A percentile compares a stretch with the other conserved stretches of the same genome.
These are phyloP conservation scores for Sanguinoderma infundibulare DNA, from an alignment of 1,284 basidiomycete genomes.

Conservation along the genomic window DNA sequence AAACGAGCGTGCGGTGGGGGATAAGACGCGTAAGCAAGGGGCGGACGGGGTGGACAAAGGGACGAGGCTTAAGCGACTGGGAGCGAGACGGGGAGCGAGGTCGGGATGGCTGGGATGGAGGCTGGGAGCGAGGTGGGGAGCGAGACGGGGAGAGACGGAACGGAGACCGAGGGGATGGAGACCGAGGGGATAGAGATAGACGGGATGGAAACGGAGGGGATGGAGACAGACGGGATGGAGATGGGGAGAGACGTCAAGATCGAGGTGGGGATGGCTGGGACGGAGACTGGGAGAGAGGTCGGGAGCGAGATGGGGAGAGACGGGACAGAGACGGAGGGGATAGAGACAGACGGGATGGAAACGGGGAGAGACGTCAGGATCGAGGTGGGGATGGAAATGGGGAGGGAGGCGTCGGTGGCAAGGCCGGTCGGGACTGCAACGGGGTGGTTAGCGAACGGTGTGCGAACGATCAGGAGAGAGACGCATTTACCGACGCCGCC, in stretches of 20 bases:
- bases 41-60: not conserved
- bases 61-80: not conserved
- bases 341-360: not conserved
- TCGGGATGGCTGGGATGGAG: slow-evolving; percentile 4
- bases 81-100: slow-evolving; percentile 4
- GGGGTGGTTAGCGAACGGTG: not conserved
- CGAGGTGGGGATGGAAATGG: slow-evolving; percentile 4
- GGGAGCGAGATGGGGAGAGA: slow-evolving; percentile 1
- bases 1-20: too few species aligned
- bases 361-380: slow-evolving; percentile 7
- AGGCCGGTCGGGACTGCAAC: slow-evolving; percentile 1
- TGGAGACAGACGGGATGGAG: slow-evolving; percentile 2
- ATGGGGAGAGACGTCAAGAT: slow-evolving; percentile 5
- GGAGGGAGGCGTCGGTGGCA: not conserved
- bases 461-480: not conserved
- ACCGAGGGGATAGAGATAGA: too few species aligned
- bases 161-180: not conserved
- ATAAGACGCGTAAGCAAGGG: too few species aligned
- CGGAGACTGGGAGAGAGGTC: slow-evolving; percentile 4
- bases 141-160: slow-evolving; percentile 1
- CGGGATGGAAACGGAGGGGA: not conserved
- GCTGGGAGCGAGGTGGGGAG: slow-evolving; percentile 2
- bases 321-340: not conserved
- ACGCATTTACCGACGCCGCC: not conserved
- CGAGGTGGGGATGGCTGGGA: slow-evolving; percentile 6